phyloP scores from a whole-genome alignment of 257 asterid genomes.

The Cruciata laevipes region DNA sequence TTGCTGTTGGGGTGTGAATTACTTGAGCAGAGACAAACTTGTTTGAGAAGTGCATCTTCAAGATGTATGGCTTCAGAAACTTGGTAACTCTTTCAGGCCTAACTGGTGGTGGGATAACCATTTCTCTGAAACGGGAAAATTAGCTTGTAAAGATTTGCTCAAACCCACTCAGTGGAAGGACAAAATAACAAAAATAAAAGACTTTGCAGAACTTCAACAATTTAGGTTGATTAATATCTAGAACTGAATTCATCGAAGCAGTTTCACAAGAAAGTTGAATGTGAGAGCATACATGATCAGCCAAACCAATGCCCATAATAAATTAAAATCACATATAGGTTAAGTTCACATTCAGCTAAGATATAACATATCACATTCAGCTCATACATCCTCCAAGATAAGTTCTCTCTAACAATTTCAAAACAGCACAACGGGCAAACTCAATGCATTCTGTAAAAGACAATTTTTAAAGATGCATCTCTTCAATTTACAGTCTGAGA shows the following conservation, averaged over 20 bases:
- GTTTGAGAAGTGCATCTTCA: slow-evolving; percentile 83
- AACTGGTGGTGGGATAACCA: slow-evolving; percentile 75
- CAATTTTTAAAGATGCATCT: neutral
- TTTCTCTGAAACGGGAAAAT: slow-evolving; percentile 25
- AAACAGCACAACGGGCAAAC: neutral
- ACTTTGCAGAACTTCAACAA: neutral
- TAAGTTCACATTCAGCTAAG: too few species aligned
- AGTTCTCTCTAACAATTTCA: neutral
- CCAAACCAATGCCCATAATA: neutral
- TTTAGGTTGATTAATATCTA: neutral
- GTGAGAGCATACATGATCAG: neutral
- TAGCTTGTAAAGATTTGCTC: neutral
- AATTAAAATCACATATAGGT: too few species aligned
- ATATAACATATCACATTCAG: neutral
- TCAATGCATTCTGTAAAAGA: neutral
- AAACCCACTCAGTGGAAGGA: neutral
- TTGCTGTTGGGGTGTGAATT: slow-evolving; percentile 81
- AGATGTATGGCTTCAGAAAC: slow-evolving; percentile 75
- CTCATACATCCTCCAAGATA: neutral
- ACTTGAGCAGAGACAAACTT: slow-evolving; percentile 79
- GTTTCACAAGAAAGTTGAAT: neutral
- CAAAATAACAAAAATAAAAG: too few species aligned
- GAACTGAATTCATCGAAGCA: neutral
- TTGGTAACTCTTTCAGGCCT: slow-evolving; percentile 58
- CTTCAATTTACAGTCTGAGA: neutral